Evolutionary conservation across 805 yeast species (phyloP).

Genomic region (Yamadazyma sp.): DNA sequence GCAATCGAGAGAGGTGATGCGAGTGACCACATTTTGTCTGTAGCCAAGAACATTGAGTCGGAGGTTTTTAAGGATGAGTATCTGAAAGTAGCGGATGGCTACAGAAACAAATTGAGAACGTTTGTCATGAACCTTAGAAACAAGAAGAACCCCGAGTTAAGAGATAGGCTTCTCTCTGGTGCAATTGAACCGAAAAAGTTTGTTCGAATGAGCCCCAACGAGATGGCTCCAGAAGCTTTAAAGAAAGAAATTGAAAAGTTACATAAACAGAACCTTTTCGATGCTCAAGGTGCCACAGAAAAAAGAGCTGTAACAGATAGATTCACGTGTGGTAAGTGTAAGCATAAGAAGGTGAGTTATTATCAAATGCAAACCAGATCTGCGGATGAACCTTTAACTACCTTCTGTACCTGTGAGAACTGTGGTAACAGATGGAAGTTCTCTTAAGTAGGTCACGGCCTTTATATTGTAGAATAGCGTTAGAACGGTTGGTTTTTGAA

Average conservation of each 20-base stretch:
- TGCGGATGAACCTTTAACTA: slow-evolving; percentile 98
- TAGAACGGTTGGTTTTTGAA: too few species aligned
- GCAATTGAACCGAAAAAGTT: slow-evolving; percentile 64
- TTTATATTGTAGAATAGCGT: slow-evolving; percentile 10
- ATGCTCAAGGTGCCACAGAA: slow-evolving; percentile 96
- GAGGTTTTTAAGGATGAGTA: slow-evolving; percentile 66
- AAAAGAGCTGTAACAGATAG: slow-evolving; percentile 95
- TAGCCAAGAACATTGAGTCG: slow-evolving; percentile 70
- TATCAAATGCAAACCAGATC: slow-evolving; percentile 98
- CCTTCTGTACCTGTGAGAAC: slow-evolving; percentile 95
- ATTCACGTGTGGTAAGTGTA: slow-evolving; percentile 97
- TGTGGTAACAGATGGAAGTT: slow-evolving; percentile 99
- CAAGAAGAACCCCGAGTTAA: slow-evolving; percentile 82
- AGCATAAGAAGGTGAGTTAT: slow-evolving; percentile 93
- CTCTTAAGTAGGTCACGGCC: slow-evolving; percentile 51
- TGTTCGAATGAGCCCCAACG: slow-evolving; percentile 85
- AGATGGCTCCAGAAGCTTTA: slow-evolving; percentile 90
- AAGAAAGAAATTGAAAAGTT: slow-evolving; percentile 82
- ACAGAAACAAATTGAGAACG: slow-evolving; percentile 82
- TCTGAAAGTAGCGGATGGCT: slow-evolving; percentile 55
- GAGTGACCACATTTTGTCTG: slow-evolving; percentile 57
- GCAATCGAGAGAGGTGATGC: slow-evolving; percentile 71
- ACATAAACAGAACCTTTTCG: slow-evolving; percentile 85
- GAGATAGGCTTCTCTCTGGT: slow-evolving; percentile 66
- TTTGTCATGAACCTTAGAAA: slow-evolving; percentile 85